Percentiles rank a stretch among this genome's conserved stretches.
These are phyloP conservation scores for Scytalidium sp. DNA, from an alignment of 2,329 filamentous ascomycete species.

Conservation along the genomic window DNA sequence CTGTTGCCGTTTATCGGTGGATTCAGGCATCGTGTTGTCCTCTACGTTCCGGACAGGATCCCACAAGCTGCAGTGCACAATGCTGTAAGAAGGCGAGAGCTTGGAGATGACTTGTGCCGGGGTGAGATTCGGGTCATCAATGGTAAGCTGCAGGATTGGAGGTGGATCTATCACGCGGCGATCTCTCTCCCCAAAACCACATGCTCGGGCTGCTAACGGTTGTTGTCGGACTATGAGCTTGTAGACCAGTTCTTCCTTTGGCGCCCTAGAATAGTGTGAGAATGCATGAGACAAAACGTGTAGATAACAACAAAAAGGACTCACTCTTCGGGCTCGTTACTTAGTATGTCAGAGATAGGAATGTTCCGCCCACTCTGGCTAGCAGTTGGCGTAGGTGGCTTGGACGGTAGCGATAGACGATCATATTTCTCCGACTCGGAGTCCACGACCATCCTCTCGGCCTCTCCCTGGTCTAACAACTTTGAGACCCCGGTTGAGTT, in stretches of 20 bases:
- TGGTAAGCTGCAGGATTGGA: slow-evolving; percentile 72
- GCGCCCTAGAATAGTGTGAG: not conserved
- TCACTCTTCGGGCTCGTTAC: not conserved
- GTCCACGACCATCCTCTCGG: not conserved
- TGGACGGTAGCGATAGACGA: not conserved
- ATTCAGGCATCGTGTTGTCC: slow-evolving; percentile 63
- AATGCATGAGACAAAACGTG: slow-evolving; percentile 38
- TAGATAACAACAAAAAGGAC: slow-evolving; percentile 38
- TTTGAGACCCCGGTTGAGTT: not conserved
- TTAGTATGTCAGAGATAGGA: not conserved
- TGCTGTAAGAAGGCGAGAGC: slow-evolving; percentile 61
- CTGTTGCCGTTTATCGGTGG: slow-evolving; percentile 63
- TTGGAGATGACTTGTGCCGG: slow-evolving; percentile 49
- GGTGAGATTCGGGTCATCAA: slow-evolving; percentile 54
- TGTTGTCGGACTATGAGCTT: slow-evolving; percentile 67
- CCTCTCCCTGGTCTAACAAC: not conserved
- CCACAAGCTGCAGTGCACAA: slow-evolving; percentile 75
- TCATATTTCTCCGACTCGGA: not conserved
- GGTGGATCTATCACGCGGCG: slow-evolving; percentile 80
- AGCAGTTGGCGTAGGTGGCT: not conserved
- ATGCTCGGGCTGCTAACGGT: slow-evolving; percentile 73
- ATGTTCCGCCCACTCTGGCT: not conserved
- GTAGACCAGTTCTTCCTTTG: slow-evolving; percentile 5
- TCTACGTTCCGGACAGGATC: slow-evolving; percentile 66
- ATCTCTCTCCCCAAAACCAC: slow-evolving; percentile 80